Evolutionary conservation across 2,329 filamentous ascomycete species (phyloP), one percentile per base, ranked within the genome.

Genomic region (Xylariales sp.): DNA sequence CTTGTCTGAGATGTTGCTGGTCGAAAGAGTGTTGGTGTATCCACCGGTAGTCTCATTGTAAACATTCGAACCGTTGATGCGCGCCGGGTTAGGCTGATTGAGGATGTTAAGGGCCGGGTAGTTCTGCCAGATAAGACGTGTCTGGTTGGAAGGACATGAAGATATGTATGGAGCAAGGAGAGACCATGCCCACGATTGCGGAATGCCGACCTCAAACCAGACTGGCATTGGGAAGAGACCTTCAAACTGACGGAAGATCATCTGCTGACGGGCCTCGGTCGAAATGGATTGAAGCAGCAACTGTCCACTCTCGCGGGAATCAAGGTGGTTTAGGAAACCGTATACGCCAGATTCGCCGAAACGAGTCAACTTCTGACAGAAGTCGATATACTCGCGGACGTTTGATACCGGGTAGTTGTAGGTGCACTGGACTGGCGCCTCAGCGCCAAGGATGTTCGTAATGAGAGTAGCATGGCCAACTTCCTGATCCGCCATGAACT

Each of bases 181-280:
- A 0, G 86, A 85, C 88, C 88, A 94, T 0, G 82, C 78, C 86
- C 87, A 94, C 0, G 82, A 87, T 60, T 94, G 88, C 0, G 86
- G 87, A 18, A 91, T 81, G 28, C 86, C 86, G 5, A 80, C 72
- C 54, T 87, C 80, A 57, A 91, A 89, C 85, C 85, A 93, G 8
- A 85, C 83, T 0, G 86, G 84, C 83, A 88, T 87, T 16, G 88
- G 84, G 63, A 86, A 86, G 5, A 88, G 74, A 12, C 87, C 88
- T 24, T 80, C 73, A 59, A 93, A 88, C 58, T 93, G 87, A 15
- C 88, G 82, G 72, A 93, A 93, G 50, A 86, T 82, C 69, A 90
- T 72, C 66, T 94, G 85, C 66, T 94, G 88, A 0, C 87, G 82
- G 0, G 86, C 84, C 59, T 93, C 87, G 9, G 81, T 83, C 3